Base-by-base conservation (phyloP, 305 asterid genomes). In the Caryopteris hybrid region DNA sequence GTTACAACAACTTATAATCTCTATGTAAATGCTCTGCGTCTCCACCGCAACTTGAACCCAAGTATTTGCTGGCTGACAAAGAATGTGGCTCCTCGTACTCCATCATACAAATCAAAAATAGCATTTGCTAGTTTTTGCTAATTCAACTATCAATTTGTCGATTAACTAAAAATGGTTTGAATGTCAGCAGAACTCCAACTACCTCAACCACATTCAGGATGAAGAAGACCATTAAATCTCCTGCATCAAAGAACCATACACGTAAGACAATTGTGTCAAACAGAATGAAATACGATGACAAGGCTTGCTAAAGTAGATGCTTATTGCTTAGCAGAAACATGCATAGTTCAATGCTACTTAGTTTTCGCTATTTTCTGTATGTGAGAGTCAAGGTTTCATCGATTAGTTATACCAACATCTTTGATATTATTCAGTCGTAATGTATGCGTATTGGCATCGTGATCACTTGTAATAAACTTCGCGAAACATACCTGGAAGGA, bases 191-290 rank as follows among this genome's bases (percentile, higher is more conserved):
- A 71, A 85, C 82, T 60, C 77, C 96, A 41, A 85, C 53, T 2
- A 75, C 80, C 76, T 76, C 90, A 1, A 87, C 65, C 64, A 89
- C 77, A 61, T 83, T 86, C 29, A 89, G 74, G 62, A 85, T 8
- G 70, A 89, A 80, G 86, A 89, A 89, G 38, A 89, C 84, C 86
- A 87, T 79, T 50, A 80, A 82, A 68, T 82, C 85, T 39, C 96
- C 95, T 88, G 90, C 81, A 82, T 62, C 57, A 45, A 12, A 47
- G 48, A 68, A 53, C 47, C 43, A 13, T 43, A n/a, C 33, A 8
- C 23, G 12, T 56, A 17, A 25, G 0, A n/a, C n/a, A n/a, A n/a
- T n/a, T n/a, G n/a, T n/a, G n/a, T n/a, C n/a, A n/a, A 21, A 0
- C 9, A 66, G 45, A 9, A n/a, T 2, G 22, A n/a, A 10, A 1